Conservation (phyloP, 202 grass and related monocot species). For the Digitaria exilis region DNA sequence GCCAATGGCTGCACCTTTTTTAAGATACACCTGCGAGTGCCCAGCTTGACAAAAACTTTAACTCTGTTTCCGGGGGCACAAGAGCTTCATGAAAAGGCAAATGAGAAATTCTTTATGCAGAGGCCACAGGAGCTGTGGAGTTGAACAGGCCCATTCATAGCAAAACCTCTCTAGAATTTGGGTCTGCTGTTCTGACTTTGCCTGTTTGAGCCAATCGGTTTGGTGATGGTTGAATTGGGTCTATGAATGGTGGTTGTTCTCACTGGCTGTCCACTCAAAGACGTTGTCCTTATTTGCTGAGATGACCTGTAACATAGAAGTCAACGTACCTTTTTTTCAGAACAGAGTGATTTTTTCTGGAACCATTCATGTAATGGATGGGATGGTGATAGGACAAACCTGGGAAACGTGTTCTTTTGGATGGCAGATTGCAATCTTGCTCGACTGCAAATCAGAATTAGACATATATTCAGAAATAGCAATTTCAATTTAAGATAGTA, state of each 20-base stretch:
- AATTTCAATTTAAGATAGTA: conserved; percentile 17
- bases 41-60: background rate
- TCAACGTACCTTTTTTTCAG: background rate
- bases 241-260: conserved; percentile 44
- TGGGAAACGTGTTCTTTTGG: conserved; percentile 42
- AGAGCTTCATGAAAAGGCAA: conserved; percentile 4
- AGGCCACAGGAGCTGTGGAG: background rate
- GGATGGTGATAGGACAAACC: conserved; percentile 32
- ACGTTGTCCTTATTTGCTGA: conserved; percentile 31
- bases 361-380: background rate
- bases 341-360: background rate
- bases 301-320: conserved; percentile 36
- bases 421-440: conserved; percentile 57
- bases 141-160: background rate
- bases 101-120: background rate
- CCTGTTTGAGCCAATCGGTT: conserved; percentile 29
- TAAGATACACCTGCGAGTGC: conserved; percentile 2
- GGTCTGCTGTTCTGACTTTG: conserved; percentile 40
- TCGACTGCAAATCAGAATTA: conserved; percentile 34
- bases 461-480: background rate
- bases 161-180: conserved; percentile 41
- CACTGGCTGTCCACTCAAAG: conserved; percentile 25
- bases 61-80: background rate
- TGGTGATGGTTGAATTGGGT: conserved; percentile 51
- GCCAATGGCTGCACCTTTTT: background rate